Base-by-base conservation (phyloP, 2,329 filamentous ascomycete species). In the Ascochyta rabiei region DNA sequence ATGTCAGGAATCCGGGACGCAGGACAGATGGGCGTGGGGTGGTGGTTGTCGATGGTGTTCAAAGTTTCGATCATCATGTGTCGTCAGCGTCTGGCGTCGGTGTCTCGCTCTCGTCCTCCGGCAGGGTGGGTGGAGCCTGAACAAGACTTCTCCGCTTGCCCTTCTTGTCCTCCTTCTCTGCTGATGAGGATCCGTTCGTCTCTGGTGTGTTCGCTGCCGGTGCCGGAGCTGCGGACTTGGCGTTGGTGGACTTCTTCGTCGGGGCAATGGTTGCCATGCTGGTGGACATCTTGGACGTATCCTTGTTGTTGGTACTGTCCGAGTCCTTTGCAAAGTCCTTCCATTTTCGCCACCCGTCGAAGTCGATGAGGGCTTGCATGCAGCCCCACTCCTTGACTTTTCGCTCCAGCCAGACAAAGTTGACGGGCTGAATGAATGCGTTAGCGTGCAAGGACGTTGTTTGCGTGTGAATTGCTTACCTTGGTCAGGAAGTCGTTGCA, bases 361-460 rank as follows among this genome's bases (percentile, higher is more conserved):
- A 98, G 79, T 99, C 95, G 69, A 99, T 98, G 21, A 99, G 83
- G 9, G 95, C 95, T 79, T 98, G 95, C 95, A 99, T 99, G 80
- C 95, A 98, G 52, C 95, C 95, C 95, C 95, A 99, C 81, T 99
- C 95, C 78, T 96, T 97, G 65, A 98, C 93, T 76, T 99, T 99
- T 53, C 93, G 87, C 75, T 97, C 91, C 23, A 99, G 85, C 93
- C 93, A 99, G 56, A 96, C 89, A 71, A 97, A 97, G 74, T 96
- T 96, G 64, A 99, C 93, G 18, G 95, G 95, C 91, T 96, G 70
- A 38, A 42, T 10, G 3, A 10, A 30, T 10, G 44, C 41, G 57
- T 75, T 63, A 75, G 61, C 46, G 28, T 38, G 15, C 9, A n/a
- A 13, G 5, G 15, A 24, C 21, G 21, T 18, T 19, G 8, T 16